Evolutionary conservation across 441 rosid genomes (phyloP).

Genomic region (Corymbia calophylla): DNA sequence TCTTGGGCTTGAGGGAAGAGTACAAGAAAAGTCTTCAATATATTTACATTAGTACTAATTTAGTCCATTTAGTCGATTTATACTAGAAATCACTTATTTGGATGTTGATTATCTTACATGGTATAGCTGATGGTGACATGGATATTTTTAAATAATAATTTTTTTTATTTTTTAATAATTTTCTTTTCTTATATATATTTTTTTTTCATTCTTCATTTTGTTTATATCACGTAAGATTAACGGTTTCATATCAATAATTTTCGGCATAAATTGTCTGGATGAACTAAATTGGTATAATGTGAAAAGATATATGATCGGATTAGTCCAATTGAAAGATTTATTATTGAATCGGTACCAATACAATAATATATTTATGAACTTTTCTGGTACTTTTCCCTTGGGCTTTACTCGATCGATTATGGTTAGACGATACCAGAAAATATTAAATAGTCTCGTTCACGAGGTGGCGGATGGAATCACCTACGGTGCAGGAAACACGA

Average conservation of each 20-base stretch:
- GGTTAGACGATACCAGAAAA: not conserved
- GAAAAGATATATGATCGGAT: accelerated
- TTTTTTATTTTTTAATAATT: no score
- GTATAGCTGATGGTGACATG: no score
- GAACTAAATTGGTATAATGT: accelerated
- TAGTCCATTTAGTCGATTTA: not conserved
- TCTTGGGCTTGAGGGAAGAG: not conserved
- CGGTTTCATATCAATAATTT: accelerated
- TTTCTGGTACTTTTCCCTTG: no score
- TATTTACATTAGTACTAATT: no score
- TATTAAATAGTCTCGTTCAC: not conserved
- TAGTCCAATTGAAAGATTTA: accelerated
- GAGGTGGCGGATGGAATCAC: not conserved
- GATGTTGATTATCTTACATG: accelerated
- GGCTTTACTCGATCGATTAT: not conserved
- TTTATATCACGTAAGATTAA: accelerated
- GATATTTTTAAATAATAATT: not conserved
- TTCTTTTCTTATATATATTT: accelerated
- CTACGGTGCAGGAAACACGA: accelerated
- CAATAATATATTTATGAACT: no score
- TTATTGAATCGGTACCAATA: accelerated
- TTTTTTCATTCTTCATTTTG: accelerated
- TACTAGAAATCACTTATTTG: accelerated
- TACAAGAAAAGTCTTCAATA: accelerated
- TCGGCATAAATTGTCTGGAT: accelerated